These are phyloP conservation scores for Leccinum longicurvipes DNA, from an alignment of 768 basidiomycete genomes.

Conservation along the genomic window DNA sequence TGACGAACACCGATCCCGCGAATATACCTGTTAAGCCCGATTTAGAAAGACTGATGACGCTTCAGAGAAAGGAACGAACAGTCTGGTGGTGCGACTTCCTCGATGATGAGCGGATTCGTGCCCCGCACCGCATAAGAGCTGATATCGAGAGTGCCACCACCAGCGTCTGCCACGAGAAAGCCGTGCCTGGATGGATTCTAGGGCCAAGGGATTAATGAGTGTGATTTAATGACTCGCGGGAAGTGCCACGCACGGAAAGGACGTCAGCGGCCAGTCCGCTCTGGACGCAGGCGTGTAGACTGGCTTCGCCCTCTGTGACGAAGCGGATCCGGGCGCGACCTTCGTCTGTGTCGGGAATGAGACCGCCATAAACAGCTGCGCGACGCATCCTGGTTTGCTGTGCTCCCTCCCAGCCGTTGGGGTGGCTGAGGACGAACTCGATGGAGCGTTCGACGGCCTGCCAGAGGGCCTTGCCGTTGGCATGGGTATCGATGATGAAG, in stretches of 20 bases:
- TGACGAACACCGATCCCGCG: slow-evolving; percentile 81
- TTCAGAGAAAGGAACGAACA: slow-evolving; percentile 42
- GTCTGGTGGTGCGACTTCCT: slow-evolving; percentile 81
- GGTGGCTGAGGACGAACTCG: slow-evolving; percentile 75
- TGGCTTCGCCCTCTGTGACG: slow-evolving; percentile 82
- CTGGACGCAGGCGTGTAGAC: slow-evolving; percentile 75
- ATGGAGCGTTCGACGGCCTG: slow-evolving; percentile 65
- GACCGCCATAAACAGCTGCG: slow-evolving; percentile 65
- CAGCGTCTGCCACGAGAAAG: slow-evolving; percentile 77
- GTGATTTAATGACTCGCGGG: neutral
- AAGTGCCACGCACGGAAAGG: slow-evolving; percentile 51
- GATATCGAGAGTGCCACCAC: slow-evolving; percentile 79
- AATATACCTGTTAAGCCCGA: slow-evolving; percentile 56
- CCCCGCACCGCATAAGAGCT: slow-evolving; percentile 75
- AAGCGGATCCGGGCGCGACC: slow-evolving; percentile 73
- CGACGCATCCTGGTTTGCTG: slow-evolving; percentile 76
- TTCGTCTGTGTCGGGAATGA: slow-evolving; percentile 72
- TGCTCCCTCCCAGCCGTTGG: slow-evolving; percentile 79
- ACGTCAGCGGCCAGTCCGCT: slow-evolving; percentile 77
- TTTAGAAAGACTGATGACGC: neutral
- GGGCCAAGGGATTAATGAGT: slow-evolving; percentile 7
- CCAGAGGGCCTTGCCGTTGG: slow-evolving; percentile 69
- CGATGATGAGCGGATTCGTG: slow-evolving; percentile 68
- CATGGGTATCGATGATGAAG: slow-evolving; percentile 81
- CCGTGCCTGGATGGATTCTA: slow-evolving; percentile 74